Base-by-base conservation (phyloP, 2,329 filamentous ascomycete genomes). In the Phaeosphaeria sp. region DNA sequence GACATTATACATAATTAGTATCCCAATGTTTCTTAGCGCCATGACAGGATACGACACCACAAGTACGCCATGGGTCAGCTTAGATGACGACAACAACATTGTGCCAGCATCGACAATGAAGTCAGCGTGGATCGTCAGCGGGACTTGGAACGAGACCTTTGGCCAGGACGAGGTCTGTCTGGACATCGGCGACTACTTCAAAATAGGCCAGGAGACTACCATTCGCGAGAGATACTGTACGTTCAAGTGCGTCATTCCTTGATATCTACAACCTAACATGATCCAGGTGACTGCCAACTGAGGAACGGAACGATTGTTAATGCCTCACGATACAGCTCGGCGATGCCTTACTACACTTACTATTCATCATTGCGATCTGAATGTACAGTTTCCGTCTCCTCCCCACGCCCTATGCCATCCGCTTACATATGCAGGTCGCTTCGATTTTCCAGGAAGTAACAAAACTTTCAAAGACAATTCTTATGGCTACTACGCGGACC, bases 41-140 rank as follows among this genome's bases (percentile, higher is more conserved):
- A 77, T 78, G 72, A 76, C 73, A 0, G 77, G 77, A 9, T 79
- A 78, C 51, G 70, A 74, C n/a, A 68, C 61, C 44, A 67, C 63
- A 1, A 59, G 61, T 2, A 66, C 66, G 5, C 61, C 69, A 0
- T 76, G 71, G 67, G 59, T 77, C 15, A 65, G 63, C 18, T 46
- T 74, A 17, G 61, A 70, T 15, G 59, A 62, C 17, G 53, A 54
- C 3, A 62, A 69, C 17, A 71, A 74, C 25, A 71, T 77, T 27
- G 57, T 76, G 1, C 69, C 67, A 1, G 67, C 66, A 1, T 51
- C 61, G 5, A 53, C 53, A n/a, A 11, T 75, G 17, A 17, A 60
- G 9, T 0, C 0, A 1, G 15, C 56, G 2, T 58, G 47, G 50
- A 36, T 63, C 0, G 42, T 70, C 0, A 18, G 8, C 0, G 64